These are phyloP conservation scores for Alternaria triticina DNA, from an alignment of 2,329 filamentous ascomycete species.

Conservation along the genomic window DNA sequence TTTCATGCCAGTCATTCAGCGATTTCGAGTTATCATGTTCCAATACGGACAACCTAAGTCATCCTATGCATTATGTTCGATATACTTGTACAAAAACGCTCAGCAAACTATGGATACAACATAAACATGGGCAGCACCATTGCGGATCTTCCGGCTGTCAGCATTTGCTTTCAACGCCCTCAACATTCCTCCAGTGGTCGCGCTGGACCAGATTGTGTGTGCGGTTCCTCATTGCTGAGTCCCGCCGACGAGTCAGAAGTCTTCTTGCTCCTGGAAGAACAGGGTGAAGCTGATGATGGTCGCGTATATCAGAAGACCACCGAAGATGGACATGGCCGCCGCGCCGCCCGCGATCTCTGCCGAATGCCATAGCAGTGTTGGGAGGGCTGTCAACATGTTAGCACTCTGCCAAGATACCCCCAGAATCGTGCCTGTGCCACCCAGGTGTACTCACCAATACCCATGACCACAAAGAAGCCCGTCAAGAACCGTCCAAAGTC, in stretches of 20 bases:
- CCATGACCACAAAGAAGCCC: constrained; percentile 96
- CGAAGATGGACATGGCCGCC: constrained; percentile 93
- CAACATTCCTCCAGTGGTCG: background rate
- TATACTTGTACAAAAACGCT: constrained; percentile 38
- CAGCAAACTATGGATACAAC: constrained; percentile 21
- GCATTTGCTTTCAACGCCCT: background rate
- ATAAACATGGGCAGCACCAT: constrained; percentile 4
- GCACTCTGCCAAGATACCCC: background rate
- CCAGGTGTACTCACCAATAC: constrained; percentile 75
- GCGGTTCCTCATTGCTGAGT: constrained; percentile 22
- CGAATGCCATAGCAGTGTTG: constrained; percentile 85
- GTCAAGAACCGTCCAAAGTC: constrained; percentile 95
- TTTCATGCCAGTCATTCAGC: background rate
- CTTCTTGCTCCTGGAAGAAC: constrained; percentile 98
- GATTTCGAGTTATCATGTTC: background rate
- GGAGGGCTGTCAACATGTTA: constrained; percentile 69
- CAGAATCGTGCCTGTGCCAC: background rate
- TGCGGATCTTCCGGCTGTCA: background rate
- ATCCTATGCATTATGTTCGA: constrained; percentile 17
- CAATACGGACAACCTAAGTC: background rate
- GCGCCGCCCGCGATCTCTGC: constrained; percentile 81
- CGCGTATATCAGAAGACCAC: constrained; percentile 92
- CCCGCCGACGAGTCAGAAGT: constrained; percentile 69
- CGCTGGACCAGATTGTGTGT: background rate
- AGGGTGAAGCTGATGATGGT: constrained; percentile 98